Evolutionary conservation across 179 eudicot species (phyloP), one percentile per base, ranked within the genome.

Genomic region (Dionaea muscipula): DNA sequence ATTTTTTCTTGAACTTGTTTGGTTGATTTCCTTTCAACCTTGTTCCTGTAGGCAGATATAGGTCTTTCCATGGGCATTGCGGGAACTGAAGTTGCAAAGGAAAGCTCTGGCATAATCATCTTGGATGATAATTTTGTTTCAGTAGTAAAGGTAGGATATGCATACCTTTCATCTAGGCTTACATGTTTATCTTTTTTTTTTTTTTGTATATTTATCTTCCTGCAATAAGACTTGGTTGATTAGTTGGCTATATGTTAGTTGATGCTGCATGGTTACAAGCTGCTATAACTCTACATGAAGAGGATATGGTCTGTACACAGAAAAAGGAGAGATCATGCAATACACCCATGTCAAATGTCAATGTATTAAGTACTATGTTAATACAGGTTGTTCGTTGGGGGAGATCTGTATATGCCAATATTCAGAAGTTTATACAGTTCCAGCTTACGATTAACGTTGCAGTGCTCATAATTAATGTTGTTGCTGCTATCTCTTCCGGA

Each of bases 1-100:
- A 16, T 1, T 21, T 43, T 19, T 18, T 43, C 7, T 25, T 16
- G 28, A 0, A 25, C 15, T 11, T 51, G 57, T 53, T 47, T 37
- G 13, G 55, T 46, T 64, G 47, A 56, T 31, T 31, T 51, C 8
- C 8, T 51, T 23, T 12, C 35, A 59, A 28, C 31, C 40, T 39
- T 58, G 47, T 63, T 56, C 52, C 61, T 74, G 56, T 56, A 85
- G 97, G 97, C 97, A 51, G 97, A 90, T 44, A 90, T 90, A 67
- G 97, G 97, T 48, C 94, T 90, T 72, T 78, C 97, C 50, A 90
- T 90, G 95, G 95, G 97, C 33, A 86, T 90, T 67, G 75, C 79
- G 35, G 97, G 97, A 68, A 90, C 95, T 53, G 95, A 90, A 73
- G 97, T 90, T 39, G 97, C 97, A 18, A 90, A 90, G 78, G 95